phyloP scores from a whole-genome alignment of 2,329 filamentous ascomycete genomes.

The Colletotrichum incanum region DNA sequence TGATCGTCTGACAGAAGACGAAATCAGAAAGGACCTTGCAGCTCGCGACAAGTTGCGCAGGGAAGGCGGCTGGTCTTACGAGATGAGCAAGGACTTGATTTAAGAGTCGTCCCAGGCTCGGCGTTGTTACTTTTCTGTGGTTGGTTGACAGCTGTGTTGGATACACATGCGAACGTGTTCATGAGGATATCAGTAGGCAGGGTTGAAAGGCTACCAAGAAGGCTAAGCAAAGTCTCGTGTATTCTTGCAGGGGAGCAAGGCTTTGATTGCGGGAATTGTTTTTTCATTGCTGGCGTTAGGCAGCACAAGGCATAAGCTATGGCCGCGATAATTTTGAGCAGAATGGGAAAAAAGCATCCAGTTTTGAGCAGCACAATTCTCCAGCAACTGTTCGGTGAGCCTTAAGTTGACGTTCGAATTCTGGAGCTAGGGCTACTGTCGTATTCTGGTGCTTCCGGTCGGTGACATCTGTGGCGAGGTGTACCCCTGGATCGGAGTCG shows the following conservation, averaged over 20 bases:
- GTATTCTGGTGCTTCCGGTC: not conserved
- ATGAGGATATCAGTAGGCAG: slow-evolving; percentile 34
- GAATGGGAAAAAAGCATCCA: slow-evolving; percentile 15
- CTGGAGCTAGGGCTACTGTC: not conserved
- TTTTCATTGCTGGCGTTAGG: slow-evolving; percentile 33
- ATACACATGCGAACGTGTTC: slow-evolving; percentile 40
- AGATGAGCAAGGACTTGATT: slow-evolving; percentile 65
- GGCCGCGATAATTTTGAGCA: slow-evolving; percentile 30
- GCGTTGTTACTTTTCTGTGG: slow-evolving; percentile 33
- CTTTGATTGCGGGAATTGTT: not conserved
- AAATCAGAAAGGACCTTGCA: slow-evolving; percentile 84
- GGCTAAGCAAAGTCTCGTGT: slow-evolving; percentile 20
- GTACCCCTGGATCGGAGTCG: not conserved
- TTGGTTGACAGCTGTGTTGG: slow-evolving; percentile 38
- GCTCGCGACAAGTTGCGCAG: slow-evolving; percentile 84
- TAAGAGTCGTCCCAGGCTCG: slow-evolving; percentile 47
- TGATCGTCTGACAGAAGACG: slow-evolving; percentile 88
- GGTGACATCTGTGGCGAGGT: not conserved
- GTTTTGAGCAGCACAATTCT: not conserved
- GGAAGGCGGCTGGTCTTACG: slow-evolving; percentile 89
- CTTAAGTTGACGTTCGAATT: too few species aligned
- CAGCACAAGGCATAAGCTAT: slow-evolving; percentile 38
- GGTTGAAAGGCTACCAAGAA: slow-evolving; percentile 14
- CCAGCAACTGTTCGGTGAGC: too few species aligned
- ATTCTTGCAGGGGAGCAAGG: slow-evolving; percentile 22